Evolutionary conservation across 495 filamentous ascomycete genomes (phyloP).

Genomic region (Saxispiralis lemnorum): DNA sequence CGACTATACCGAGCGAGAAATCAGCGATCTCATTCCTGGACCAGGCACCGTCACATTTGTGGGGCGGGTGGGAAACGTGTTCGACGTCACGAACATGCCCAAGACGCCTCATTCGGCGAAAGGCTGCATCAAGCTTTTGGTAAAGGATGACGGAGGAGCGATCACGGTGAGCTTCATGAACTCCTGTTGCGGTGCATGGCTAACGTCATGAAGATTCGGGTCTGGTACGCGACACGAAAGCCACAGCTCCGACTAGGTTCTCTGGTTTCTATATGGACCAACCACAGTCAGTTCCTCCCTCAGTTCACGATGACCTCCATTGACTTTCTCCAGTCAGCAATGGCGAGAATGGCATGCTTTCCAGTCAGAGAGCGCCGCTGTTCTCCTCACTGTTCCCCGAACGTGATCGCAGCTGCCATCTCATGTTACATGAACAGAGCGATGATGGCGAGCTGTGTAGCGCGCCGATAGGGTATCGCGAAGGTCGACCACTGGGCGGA

Average conservation of each 20-base stretch:
- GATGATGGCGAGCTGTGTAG: conserved; percentile 28
- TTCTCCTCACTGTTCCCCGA: conserved; percentile 35
- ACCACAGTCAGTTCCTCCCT: conserved; percentile 10
- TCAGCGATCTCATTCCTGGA: conserved; percentile 35
- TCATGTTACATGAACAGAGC: conserved; percentile 34
- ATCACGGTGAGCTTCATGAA: conserved; percentile 30
- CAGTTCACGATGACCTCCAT: background rate
- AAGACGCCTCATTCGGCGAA: conserved; percentile 26
- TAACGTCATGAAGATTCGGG: conserved; percentile 14
- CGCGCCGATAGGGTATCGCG: conserved; percentile 28
- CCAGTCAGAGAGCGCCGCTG: conserved; percentile 20
- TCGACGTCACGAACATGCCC: conserved; percentile 22
- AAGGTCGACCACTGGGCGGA: conserved; percentile 23
- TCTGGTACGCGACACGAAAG: conserved; percentile 22
- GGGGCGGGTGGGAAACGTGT: conserved; percentile 44
- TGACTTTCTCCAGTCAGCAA: conserved; percentile 14
- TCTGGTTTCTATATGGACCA: conserved; percentile 24
- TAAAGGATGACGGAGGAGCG: conserved; percentile 41
- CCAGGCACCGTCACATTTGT: conserved; percentile 33
- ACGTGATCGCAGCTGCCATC: conserved; percentile 31
- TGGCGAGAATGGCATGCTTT: conserved; percentile 20
- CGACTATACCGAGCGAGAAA: conserved; percentile 33
- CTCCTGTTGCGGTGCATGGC: background rate
- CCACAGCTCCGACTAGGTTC: conserved; percentile 22
- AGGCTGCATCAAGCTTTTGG: conserved; percentile 36